Base-by-base conservation (phyloP, 2,329 filamentous ascomycete genomes). In the Scedosporium apiospermum region DNA sequence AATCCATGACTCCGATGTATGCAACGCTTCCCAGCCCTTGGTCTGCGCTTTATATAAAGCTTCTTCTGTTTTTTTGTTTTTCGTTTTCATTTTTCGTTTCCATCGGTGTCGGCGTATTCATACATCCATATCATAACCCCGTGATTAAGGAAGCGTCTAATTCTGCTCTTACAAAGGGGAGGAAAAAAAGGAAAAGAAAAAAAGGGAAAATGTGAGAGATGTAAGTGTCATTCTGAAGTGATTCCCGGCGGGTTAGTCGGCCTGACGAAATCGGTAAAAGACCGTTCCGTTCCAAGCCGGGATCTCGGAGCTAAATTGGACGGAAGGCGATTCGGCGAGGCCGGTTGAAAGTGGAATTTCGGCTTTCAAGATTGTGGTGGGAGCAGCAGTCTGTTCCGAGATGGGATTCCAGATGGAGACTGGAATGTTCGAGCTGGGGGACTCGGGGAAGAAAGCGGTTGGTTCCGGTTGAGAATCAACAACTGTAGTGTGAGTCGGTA, bases 1-100 rank as follows among this genome's bases (percentile, higher is more conserved):
- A 38, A 27, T 67, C 69, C 70, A 64, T 66, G 62, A 67, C 68
- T 69, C 70, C 42, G 62, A 65, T 27, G 44, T 62, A 65, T 62
- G 67, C 66, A 71, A 70, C 69, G 68, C 69, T 67, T 73, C 70
- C 73, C 75, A 77, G 74, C 74, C 70, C 75, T 76, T 76, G 75
- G 74, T 77, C 68, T 68, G 69, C 70, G 66, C 64, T 51, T 65
- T 58, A 49, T 44, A 26, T 62, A 62, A 64, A 65, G 58, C 58
- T 14, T 38, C 10, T 38, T 38, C 34, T 38, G 12, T 38, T 38
- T 38, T 14, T 38, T 34, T 38, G 12, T 38, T 14, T 38, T 34
- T 34, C 9, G 23, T 30, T 30, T 6, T 30, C 10, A 10, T 38
- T 9, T 38, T 58, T 53, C 42, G 57, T 63, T 63, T 62, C 62